A percentile compares a stretch with the other conserved stretches of the same genome.
phyloP scores from a whole-genome alignment of 176 grass and related monocot genomes.

The Poa pratensis region DNA sequence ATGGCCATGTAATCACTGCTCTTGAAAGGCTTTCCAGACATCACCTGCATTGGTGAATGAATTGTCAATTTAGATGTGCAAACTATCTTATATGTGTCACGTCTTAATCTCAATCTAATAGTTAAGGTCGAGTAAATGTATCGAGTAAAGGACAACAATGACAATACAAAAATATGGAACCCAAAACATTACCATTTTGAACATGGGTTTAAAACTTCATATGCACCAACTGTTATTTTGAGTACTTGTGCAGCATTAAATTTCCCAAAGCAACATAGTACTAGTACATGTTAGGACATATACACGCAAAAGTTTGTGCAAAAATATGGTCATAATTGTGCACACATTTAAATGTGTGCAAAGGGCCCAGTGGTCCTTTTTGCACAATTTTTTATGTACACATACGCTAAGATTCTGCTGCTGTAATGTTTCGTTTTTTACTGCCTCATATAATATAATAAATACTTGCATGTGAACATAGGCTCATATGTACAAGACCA shows the following conservation, averaged over 20 bases:
- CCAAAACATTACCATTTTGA: background rate
- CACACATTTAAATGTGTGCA: background rate
- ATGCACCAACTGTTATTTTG: background rate
- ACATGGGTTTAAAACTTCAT: background rate
- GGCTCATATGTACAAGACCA: background rate
- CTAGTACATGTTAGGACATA: background rate
- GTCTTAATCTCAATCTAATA: background rate
- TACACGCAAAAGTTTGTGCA: background rate
- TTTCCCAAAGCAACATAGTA: background rate
- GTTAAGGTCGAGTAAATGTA: background rate
- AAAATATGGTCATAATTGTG: background rate
- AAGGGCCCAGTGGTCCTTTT: background rate
- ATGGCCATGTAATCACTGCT: conserved; percentile 77
- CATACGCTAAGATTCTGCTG: background rate
- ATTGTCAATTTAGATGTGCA: conserved; percentile 13
- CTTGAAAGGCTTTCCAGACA: conserved; percentile 74
- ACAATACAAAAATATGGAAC: background rate
- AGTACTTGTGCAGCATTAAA: background rate
- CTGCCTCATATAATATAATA: no score
- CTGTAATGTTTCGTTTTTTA: background rate
- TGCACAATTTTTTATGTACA: background rate
- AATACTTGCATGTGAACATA: conserved; percentile 15
- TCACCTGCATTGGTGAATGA: conserved; percentile 65
- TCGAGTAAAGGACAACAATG: background rate
- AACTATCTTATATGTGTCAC: background rate